phyloP scores from a whole-genome alignment of 352 stramenopile genomes.

The Phytopythium ostracodes region DNA sequence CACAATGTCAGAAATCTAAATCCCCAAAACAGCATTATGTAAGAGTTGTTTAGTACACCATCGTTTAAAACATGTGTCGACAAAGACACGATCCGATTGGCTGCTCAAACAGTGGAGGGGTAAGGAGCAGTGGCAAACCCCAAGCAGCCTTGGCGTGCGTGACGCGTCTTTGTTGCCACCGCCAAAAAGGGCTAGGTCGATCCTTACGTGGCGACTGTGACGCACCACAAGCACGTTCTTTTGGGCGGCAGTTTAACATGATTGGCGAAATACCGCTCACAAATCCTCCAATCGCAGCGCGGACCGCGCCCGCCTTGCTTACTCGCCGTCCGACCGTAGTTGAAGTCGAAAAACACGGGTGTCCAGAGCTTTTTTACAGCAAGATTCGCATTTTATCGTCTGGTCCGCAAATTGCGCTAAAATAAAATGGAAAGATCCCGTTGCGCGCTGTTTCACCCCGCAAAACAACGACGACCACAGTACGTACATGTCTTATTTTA shows the following conservation, averaged over 20 bases:
- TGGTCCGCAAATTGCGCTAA: background rate
- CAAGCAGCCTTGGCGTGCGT: background rate
- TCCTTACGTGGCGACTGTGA: no score
- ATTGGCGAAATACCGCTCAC: background rate
- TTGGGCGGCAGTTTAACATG: background rate
- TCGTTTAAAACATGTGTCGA: background rate
- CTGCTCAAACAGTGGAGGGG: background rate
- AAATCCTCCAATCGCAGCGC: background rate
- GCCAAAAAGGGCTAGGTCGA: no score
- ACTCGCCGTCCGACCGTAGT: background rate
- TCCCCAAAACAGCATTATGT: no score
- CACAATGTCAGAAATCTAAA: no score
- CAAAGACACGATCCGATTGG: conserved; percentile 3
- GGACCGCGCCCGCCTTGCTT: background rate
- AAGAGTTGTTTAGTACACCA: background rate
- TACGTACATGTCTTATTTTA: no score
- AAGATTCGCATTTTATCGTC: background rate
- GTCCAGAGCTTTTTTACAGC: background rate
- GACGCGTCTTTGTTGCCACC: background rate
- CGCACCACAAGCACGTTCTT: conserved; percentile 1
- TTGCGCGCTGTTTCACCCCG: no score
- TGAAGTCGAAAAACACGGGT: conserved; percentile 6
- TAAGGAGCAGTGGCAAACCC: background rate
- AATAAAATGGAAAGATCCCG: no score
- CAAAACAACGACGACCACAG: no score